Percentiles rank a stretch among this genome's conserved stretches.
phyloP scores from a whole-genome alignment of 352 stramenopile species.

The Pseudoperonospora humuli region DNA sequence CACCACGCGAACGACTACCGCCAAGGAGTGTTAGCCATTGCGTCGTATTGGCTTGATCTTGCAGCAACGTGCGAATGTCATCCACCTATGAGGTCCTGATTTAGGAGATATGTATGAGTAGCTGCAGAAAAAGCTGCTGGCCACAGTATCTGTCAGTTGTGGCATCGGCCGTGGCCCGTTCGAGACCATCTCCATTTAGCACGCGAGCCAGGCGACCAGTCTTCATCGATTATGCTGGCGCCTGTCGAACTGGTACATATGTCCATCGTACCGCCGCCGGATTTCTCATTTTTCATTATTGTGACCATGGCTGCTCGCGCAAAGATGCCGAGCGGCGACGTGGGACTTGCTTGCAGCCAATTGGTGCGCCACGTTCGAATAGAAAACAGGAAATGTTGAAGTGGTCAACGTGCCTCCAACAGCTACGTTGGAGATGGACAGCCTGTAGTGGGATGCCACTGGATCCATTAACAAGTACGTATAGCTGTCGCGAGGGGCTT shows the following conservation, averaged over 20 bases:
- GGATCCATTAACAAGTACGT: background rate
- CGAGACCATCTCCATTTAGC: no score
- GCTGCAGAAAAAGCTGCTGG: conserved; percentile 1
- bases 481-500: conserved; percentile 1
- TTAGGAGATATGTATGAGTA: no score
- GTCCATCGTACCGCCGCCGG: background rate
- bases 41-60: background rate
- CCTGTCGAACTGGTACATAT: background rate
- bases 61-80: conserved; percentile 1
- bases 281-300: background rate
- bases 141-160: conserved; percentile 5
- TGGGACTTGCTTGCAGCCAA: background rate
- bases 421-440: background rate
- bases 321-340: conserved; percentile 2
- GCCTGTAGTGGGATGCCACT: background rate
- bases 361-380: conserved; percentile 7
- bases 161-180: no score
- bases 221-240: background rate
- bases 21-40: background rate
- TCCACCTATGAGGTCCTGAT: background rate
- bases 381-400: conserved; percentile 10
- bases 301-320: conserved; percentile 12
- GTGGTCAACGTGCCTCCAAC: conserved; percentile 2
- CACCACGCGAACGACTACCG: background rate
- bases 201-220: background rate